These are phyloP conservation scores for Citrus hindsii DNA, from an alignment of 345 rosid species.

Conservation along the genomic window DNA sequence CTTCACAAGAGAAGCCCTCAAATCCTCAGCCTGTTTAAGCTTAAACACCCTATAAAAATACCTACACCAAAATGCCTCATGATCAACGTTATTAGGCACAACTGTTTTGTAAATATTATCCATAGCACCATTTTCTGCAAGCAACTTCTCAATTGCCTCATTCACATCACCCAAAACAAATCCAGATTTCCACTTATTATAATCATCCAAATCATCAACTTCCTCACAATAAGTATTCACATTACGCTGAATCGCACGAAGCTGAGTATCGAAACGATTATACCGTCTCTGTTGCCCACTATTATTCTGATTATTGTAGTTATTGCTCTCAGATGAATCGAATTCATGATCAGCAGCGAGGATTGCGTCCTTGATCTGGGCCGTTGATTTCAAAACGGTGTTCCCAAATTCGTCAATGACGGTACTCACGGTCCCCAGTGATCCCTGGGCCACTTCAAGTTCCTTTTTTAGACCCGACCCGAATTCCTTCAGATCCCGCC, in stretches of 20 bases:
- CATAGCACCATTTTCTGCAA: slow-evolving; percentile 53
- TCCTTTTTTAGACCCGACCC: slow-evolving; percentile 80
- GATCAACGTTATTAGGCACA: slow-evolving; percentile 59
- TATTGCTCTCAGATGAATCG: slow-evolving; percentile 48
- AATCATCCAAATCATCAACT: slow-evolving; percentile 71
- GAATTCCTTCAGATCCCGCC: slow-evolving; percentile 85
- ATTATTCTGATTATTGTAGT: slow-evolving; percentile 12
- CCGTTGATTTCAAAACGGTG: slow-evolving; percentile 64
- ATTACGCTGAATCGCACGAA: slow-evolving; percentile 63
- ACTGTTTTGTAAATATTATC: slow-evolving; percentile 42
- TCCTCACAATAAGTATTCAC: slow-evolving; percentile 62
- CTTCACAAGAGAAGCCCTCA: slow-evolving; percentile 80
- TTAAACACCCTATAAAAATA: slow-evolving; percentile 69
- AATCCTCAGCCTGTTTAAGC: slow-evolving; percentile 81
- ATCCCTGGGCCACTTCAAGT: slow-evolving; percentile 89
- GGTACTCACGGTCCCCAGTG: slow-evolving; percentile 63
- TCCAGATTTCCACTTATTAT: slow-evolving; percentile 58
- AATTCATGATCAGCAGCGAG: slow-evolving; percentile 55
- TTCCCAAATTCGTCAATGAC: slow-evolving; percentile 70
- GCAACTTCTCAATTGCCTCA: slow-evolving; percentile 49
- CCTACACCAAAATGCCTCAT: slow-evolving; percentile 71
- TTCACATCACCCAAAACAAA: slow-evolving; percentile 42
- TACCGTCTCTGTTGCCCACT: slow-evolving; percentile 40
- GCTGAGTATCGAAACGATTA: slow-evolving; percentile 79
- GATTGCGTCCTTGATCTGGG: slow-evolving; percentile 78